Percentiles rank a stretch among this genome's conserved stretches.
Evolutionary conservation across 73 alveolate genomes (phyloP).

Genomic region (Diophrys sp.): DNA sequence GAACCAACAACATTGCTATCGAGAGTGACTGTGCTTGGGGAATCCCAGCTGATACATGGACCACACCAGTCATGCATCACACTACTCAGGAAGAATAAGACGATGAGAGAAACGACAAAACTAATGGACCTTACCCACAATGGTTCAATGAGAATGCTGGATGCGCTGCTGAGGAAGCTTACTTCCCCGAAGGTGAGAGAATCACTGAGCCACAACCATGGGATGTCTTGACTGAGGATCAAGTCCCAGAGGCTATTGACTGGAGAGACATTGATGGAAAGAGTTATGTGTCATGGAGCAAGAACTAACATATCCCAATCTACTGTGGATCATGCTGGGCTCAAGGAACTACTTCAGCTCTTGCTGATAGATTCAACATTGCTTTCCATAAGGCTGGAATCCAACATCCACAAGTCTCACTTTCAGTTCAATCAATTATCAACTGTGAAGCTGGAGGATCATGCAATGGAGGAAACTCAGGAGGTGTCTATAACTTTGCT

Average conservation of each 20-base stretch:
- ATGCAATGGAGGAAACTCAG: constrained; percentile 84
- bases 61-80: constrained; percentile 15
- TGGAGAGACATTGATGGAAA: constrained; percentile 75
- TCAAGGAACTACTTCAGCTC: constrained; percentile 78
- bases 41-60: constrained; percentile 42
- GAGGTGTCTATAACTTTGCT: constrained; percentile 63
- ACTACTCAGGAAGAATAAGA: constrained; percentile 54
- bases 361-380: constrained; percentile 89
- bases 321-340: constrained; percentile 91
- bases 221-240: constrained; percentile 28
- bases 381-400: constrained; percentile 8
- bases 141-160: constrained; percentile 9
- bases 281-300: constrained; percentile 75
- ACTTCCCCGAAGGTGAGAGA: constrained; percentile 18
- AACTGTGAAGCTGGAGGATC: constrained; percentile 85
- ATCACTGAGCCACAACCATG: constrained; percentile 41
- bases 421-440: constrained; percentile 63
- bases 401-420: constrained; percentile 64
- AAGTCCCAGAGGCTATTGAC: constrained; percentile 66
- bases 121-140: constrained; percentile 30
- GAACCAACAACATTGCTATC: constrained; percentile 53
- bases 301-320: constrained; percentile 74
- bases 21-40: constrained; percentile 63
- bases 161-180: constrained; percentile 36
- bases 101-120: constrained; percentile 29